phyloP scores from a whole-genome alignment of 208 protist species.

The Crithidia sp. region DNA sequence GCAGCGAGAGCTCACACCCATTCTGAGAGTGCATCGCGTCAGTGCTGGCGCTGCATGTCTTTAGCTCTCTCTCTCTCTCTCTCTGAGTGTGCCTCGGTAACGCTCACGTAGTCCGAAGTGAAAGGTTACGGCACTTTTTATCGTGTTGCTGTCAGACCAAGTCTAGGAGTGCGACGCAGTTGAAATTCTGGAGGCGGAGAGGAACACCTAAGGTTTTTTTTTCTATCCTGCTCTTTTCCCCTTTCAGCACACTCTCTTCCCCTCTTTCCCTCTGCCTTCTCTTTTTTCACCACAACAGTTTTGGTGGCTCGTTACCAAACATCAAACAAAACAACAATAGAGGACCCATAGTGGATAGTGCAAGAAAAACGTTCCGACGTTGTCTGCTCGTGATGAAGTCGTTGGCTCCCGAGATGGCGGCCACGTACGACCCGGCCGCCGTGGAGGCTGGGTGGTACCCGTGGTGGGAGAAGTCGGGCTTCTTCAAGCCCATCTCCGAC shows the following conservation, averaged over 20 bases:
- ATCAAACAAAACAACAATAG: not conserved
- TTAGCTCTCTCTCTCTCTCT: too few species aligned
- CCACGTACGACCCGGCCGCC: constrained; percentile 91
- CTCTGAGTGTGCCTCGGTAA: too few species aligned
- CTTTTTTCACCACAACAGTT: not conserved
- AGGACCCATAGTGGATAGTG: not conserved
- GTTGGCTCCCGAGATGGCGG: constrained; percentile 82
- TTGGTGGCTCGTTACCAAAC: not conserved
- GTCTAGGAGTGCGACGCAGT: too few species aligned
- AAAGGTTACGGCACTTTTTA: too few species aligned
- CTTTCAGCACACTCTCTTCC: not conserved
- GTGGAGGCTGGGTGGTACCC: constrained; percentile 98
- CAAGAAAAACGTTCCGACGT: constrained; percentile 57
- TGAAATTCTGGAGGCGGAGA: too few species aligned
- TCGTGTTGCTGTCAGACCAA: too few species aligned
- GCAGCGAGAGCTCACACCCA: too few species aligned
- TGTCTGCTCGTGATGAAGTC: constrained; percentile 77
- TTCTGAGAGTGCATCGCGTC: too few species aligned
- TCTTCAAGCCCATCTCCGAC: constrained; percentile 94
- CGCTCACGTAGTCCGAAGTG: too few species aligned
- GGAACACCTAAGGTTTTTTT: not conserved
- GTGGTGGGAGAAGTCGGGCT: constrained; percentile 98
- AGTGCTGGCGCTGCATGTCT: too few species aligned
- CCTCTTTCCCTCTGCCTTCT: not conserved
- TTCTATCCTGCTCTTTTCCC: not conserved